These are phyloP conservation scores for Phyllosticta citribraziliensis DNA, from an alignment of 2,329 filamentous ascomycete genomes.

Conservation along the genomic window DNA sequence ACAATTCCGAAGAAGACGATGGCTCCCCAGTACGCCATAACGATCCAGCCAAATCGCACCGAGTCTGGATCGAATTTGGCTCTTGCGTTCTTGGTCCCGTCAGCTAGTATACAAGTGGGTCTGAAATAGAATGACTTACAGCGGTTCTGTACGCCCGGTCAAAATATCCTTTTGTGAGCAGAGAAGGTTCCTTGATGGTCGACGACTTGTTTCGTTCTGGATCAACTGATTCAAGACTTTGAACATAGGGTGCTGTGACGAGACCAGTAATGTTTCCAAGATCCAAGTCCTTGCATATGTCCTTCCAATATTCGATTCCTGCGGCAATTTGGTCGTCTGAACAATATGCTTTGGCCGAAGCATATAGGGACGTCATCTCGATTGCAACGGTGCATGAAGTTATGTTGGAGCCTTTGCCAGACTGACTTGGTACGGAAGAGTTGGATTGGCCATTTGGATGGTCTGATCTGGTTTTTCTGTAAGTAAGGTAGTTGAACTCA, in stretches of 20 bases:
- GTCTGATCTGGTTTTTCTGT: background rate
- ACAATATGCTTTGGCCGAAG: background rate
- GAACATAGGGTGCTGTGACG: background rate
- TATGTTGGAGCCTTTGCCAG: too few species aligned
- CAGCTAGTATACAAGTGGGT: background rate
- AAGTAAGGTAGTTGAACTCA: background rate
- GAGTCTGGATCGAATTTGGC: background rate
- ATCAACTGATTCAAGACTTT: background rate
- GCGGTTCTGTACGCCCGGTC: background rate
- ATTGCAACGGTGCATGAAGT: background rate
- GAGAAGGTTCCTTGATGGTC: background rate
- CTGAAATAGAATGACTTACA: background rate
- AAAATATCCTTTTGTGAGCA: background rate
- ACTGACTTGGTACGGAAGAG: background rate
- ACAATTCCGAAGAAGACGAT: slow-evolving; percentile 27
- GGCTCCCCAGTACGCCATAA: slow-evolving; percentile 28
- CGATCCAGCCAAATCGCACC: background rate
- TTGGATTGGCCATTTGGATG: background rate
- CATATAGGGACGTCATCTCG: background rate
- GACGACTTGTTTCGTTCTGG: background rate
- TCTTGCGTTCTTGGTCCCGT: background rate
- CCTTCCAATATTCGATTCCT: background rate
- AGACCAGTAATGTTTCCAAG: background rate
- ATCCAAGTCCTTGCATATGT: background rate
- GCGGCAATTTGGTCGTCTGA: background rate